Base-by-base conservation (phyloP, 768 basidiomycete species). In the Nidularia pulvinata region DNA sequence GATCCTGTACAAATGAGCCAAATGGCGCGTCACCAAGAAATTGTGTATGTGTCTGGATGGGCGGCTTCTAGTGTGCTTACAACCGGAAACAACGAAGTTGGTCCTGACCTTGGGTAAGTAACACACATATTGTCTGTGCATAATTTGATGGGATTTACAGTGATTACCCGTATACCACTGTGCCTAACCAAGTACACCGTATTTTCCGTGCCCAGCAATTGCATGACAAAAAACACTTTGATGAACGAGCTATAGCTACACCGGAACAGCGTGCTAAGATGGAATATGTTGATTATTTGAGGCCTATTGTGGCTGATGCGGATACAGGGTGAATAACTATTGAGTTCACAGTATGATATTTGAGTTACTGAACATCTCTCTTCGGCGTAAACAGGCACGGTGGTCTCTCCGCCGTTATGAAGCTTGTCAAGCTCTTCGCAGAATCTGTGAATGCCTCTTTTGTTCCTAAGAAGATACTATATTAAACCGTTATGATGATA, bases 1-100 rank as follows among this genome's bases (percentile, higher is more conserved):
- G 95, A 97, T 66, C 93, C 94, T 0, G 83, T 95, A 11, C 94
- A 93, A 72, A 92, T 95, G 89, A 94, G 92, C 0, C 94, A 97
- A 72, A 93, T 93, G 91, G 95, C 92, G 6, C 75, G 74, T 50
- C 81, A 91, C 61, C 89, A 92, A 62, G 89, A 97, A 64, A 86
- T 89, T 34, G 83, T 94, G 2, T 98, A 98, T 61, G 76, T 98
- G n/a, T 91, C 89, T 48, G 95, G 95, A 7, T 96, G 94, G 94
- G 93, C 91, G 11, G 80, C 85, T 25, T 91, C 89, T 44, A 93
- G 90, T 59, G 78, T 94, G 47, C 74, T 96, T 49, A 95, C 94
- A 4, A 95, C 94, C 1, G 91, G 87, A 6, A 89, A 86, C 66
- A 95, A 94, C 66, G 92, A 95, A 71, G 90, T 95, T 54, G 93